Evolutionary conservation across 176 grass and related monocot species (phyloP), one percentile per base, ranked within the genome.

Genomic region (Pontederia crassipes): DNA sequence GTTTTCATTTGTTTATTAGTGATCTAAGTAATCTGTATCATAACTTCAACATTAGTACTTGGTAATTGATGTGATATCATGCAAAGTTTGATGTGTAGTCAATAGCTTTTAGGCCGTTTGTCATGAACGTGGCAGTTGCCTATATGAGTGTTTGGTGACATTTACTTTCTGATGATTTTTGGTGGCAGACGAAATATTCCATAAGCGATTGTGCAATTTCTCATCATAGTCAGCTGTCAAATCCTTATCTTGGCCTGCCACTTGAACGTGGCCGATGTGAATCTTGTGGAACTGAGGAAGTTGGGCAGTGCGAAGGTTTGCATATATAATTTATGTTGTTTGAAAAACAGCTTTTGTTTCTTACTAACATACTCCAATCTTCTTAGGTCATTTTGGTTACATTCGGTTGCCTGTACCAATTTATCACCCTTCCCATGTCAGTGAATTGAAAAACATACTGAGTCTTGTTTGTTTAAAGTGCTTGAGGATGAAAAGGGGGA

Each of bases 221-320:
- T 46, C 87, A 97, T 69, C 87, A 87, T 17, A 88, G 87, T 63
- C 93, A 97, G 71, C 79, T 97, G 52, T 51, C 50, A 52, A 97
- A 97, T 54, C 87, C 93, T 54, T 97, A 88, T 64, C 81, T 97
- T 55, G 93, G 93, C 58, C 75, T 97, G 59, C 93, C 93, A 11
- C 69, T 97, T 11, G 87, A 91, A 72, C 72, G 66, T 58, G 87
- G 93, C 12, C 88, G 83, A 74, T 97, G 93, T 20, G 93, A 97
- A 66, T 78, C 93, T 11, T 97, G 93, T 74, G 93, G 93, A 20
- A 89, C 87, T 40, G 77, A 81, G 8, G 93, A 91, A 64, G 76
- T 65, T 0, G 84, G 82, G 46, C 71, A 97, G 67, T 97, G 93
- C 8, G 93, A 97, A 91, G 93, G 93, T 97, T 67, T 69, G 58